phyloP scores from a whole-genome alignment of 768 basidiomycete species.

The Xanthoconium purpureum region DNA sequence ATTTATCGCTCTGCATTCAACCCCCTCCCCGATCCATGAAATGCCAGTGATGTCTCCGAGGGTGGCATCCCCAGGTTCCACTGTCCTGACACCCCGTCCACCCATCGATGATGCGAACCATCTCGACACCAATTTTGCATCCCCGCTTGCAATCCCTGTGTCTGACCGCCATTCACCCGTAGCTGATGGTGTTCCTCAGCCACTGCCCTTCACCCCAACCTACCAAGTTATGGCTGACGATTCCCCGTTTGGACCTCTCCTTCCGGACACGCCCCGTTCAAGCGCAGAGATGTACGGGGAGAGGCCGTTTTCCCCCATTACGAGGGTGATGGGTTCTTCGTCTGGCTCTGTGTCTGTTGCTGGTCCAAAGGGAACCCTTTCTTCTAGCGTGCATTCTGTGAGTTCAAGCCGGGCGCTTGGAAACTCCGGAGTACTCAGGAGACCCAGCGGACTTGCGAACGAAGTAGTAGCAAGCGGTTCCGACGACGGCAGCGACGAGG shows the following conservation, averaged over 20 bases:
- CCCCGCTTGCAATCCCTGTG: constrained; percentile 13
- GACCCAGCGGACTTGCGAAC: constrained; percentile 19
- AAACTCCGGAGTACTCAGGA: constrained; percentile 8
- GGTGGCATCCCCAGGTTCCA: background rate
- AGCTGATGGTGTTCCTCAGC: background rate
- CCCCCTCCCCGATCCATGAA: background rate
- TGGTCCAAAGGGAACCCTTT: constrained; percentile 1
- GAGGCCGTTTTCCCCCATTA: constrained; percentile 29
- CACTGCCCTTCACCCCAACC: constrained; percentile 19
- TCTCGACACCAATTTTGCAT: background rate
- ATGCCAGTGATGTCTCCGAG: constrained; percentile 1
- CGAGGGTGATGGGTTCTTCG: constrained; percentile 20
- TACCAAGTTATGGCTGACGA: constrained; percentile 21
- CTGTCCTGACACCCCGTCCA: background rate
- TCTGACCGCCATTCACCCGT: background rate
- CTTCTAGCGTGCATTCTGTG: constrained; percentile 14
- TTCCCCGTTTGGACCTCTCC: constrained; percentile 30
- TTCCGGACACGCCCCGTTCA: constrained; percentile 29
- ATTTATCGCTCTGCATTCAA: background rate
- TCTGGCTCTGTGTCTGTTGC: constrained; percentile 1
- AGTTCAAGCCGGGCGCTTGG: constrained; percentile 7
- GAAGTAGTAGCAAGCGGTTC: constrained; percentile 1
- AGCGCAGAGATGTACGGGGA: constrained; percentile 28
- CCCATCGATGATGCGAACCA: background rate
- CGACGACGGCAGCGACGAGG: constrained; percentile 1